Conservation (phyloP, 2,329 filamentous ascomycete species). For the Decorospora gaudefroyi region DNA sequence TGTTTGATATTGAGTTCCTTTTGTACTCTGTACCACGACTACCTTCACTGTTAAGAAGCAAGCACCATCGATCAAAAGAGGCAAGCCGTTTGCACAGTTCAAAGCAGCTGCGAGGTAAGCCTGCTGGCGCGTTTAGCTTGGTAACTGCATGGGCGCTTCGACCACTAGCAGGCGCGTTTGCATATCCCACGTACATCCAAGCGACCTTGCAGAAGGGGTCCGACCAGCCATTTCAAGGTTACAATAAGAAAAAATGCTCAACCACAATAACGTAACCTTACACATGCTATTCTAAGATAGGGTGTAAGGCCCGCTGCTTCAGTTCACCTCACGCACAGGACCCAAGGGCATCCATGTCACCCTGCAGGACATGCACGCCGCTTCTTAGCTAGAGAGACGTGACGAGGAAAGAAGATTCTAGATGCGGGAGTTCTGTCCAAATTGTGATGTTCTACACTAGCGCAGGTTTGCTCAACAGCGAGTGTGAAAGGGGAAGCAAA, state of each 20-base stretch:
- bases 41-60: background rate
- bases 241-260: conserved; percentile 1
- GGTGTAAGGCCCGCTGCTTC: no score
- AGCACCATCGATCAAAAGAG: background rate
- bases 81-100: conserved; percentile 3
- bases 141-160: background rate
- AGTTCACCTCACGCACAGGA: no score
- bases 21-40: conserved; percentile 6
- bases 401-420: no score
- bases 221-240: background rate
- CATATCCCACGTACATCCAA: background rate
- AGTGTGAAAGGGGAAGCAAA: no score
- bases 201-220: background rate
- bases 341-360: no score
- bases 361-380: no score
- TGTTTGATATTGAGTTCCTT: no score
- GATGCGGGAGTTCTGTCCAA: no score
- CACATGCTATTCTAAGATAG: no score
- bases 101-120: conserved; percentile 6
- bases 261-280: conserved; percentile 4
- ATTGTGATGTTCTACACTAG: no score
- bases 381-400: no score
- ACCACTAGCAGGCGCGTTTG: background rate
- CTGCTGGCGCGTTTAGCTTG: background rate
- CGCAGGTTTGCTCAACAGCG: no score